Conservation (phyloP, 495 filamentous ascomycete genomes). For the Eremomyces bilateralis region DNA sequence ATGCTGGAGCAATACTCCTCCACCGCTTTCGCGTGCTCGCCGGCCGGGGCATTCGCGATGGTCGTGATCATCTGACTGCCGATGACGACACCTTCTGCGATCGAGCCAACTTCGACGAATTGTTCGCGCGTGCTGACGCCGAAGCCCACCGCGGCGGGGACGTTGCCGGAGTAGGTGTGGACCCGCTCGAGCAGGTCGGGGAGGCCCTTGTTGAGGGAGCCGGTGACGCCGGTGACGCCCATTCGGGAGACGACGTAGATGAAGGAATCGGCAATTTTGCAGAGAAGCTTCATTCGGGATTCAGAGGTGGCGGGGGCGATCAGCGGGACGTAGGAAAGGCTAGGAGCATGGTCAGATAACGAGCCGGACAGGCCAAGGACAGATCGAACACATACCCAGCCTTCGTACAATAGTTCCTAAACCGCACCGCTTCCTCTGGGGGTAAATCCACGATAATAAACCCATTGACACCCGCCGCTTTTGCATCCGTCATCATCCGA, state of each 20-base stretch:
- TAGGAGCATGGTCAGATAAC: background rate
- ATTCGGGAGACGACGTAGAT: constrained; percentile 97
- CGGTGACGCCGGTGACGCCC: constrained; percentile 85
- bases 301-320: constrained; percentile 92
- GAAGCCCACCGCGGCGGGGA: constrained; percentile 81
- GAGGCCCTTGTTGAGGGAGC: constrained; percentile 55
- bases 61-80: constrained; percentile 81
- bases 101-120: constrained; percentile 60
- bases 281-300: constrained; percentile 77
- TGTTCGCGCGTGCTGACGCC: constrained; percentile 91
- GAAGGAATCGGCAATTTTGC: constrained; percentile 94
- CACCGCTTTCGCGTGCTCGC: constrained; percentile 49
- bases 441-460: constrained; percentile 96
- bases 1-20: constrained; percentile 72
- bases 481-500: constrained; percentile 62
- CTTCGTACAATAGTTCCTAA: constrained; percentile 61
- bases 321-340: constrained; percentile 82
- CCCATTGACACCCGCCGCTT: constrained; percentile 73
- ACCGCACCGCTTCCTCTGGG: constrained; percentile 86
- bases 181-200: constrained; percentile 64
- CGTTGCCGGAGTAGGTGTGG: constrained; percentile 78
- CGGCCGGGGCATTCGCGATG: constrained; percentile 37
- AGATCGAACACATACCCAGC: constrained; percentile 33
- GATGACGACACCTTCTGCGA: constrained; percentile 93
- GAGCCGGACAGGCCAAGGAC: constrained; percentile 1